phyloP scores from a whole-genome alignment of 2,329 filamentous ascomycete genomes.

The Neonectria hederae region DNA sequence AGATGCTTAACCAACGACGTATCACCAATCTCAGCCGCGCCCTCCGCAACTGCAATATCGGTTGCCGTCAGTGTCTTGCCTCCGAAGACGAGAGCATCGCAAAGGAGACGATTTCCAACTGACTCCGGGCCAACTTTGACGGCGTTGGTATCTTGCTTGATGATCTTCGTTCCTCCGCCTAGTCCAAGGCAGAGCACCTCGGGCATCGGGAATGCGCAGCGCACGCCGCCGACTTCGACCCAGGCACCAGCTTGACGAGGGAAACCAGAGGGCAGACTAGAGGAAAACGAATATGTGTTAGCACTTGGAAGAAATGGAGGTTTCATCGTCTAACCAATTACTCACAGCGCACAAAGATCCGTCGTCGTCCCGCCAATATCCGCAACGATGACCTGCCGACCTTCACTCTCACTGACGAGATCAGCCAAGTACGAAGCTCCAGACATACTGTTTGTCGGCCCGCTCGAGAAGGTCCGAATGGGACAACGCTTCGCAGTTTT shows the following conservation, averaged over 20 bases:
- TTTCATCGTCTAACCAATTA: too few relatives aligned
- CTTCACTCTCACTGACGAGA: conserved; percentile 41
- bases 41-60: too few relatives aligned
- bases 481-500: conserved; percentile 62
- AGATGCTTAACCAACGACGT: too few relatives aligned
- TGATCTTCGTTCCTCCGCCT: background rate
- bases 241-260: background rate
- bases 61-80: background rate
- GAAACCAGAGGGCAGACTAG: background rate
- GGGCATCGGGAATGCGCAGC: background rate
- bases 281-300: background rate
- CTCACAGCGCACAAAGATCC: conserved; percentile 46
- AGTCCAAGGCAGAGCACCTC: conserved; percentile 3
- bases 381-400: conserved; percentile 60
- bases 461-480: conserved; percentile 68
- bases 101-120: background rate
- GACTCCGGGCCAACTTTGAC: conserved; percentile 7
- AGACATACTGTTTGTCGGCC: conserved; percentile 69
- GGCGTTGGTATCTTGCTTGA: too few relatives aligned
- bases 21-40: too few relatives aligned
- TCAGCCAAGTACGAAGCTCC: conserved; percentile 53
- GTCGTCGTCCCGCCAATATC: conserved; percentile 73
- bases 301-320: too few relatives aligned
- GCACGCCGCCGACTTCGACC: background rate
- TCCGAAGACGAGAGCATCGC: conserved; percentile 7